These are phyloP conservation scores for Alternaria sp. DNA, from an alignment of 2,329 filamentous ascomycete species.

Conservation along the genomic window DNA sequence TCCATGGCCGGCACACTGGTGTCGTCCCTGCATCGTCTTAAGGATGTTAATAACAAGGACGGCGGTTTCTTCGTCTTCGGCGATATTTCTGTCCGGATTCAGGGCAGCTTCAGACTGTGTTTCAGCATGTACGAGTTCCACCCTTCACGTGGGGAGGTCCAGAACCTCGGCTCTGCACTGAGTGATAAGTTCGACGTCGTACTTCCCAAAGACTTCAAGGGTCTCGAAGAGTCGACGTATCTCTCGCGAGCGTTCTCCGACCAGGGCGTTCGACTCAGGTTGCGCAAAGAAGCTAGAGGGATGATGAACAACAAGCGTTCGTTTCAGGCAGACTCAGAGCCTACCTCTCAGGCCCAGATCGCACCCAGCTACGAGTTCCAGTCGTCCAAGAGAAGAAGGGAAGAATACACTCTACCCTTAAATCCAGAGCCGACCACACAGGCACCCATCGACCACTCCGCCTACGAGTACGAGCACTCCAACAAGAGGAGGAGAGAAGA, in stretches of 20 bases:
- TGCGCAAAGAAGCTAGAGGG: conserved; percentile 78
- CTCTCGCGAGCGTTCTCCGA: conserved; percentile 84
- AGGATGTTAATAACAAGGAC: conserved; percentile 77
- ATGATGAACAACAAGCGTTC: conserved; percentile 37
- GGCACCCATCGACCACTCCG: not conserved
- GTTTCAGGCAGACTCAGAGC: conserved; percentile 19
- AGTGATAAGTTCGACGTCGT: conserved; percentile 72
- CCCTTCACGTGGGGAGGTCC: conserved; percentile 49
- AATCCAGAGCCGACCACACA: not conserved
- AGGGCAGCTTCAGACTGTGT: conserved; percentile 74
- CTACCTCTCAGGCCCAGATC: not conserved
- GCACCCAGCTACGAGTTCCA: not conserved
- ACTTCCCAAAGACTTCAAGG: conserved; percentile 73
- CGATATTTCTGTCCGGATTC: conserved; percentile 78
- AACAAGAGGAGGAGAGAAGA: not conserved
- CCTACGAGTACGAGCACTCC: not conserved
- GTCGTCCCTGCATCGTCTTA: conserved; percentile 81
- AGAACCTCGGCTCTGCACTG: conserved; percentile 58
- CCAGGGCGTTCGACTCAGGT: conserved; percentile 80
- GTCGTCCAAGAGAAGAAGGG: not conserved
- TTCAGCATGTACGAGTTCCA: conserved; percentile 73
- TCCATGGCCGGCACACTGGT: conserved; percentile 74
- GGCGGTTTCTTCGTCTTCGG: conserved; percentile 91
- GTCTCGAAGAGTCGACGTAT: conserved; percentile 81
- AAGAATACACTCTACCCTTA: not conserved